Percentiles rank a stretch among this genome's conserved stretches.
Conservation (phyloP, 768 basidiomycete species). For the Mycena haematopus region DNA sequence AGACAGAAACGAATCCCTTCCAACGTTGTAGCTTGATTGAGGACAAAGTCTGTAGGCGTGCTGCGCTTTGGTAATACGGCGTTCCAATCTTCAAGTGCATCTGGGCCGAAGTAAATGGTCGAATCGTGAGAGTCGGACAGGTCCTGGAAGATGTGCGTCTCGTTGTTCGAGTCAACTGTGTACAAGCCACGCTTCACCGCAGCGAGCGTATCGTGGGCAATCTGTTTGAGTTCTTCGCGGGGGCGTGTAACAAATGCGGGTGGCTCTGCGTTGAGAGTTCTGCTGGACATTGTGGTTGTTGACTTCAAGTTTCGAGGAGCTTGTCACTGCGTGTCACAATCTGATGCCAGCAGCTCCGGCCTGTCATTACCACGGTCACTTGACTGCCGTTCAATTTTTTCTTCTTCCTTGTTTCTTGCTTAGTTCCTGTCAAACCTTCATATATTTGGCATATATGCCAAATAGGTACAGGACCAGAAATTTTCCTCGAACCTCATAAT, state of each 20-base stretch:
- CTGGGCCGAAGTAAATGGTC: background rate
- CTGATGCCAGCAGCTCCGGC: no score
- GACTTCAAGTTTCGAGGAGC: no score
- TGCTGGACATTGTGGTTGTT: background rate
- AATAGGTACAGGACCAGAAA: no score
- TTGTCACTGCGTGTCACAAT: no score
- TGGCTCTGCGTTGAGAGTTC: background rate
- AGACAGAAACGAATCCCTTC: background rate
- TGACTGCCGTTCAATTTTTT: no score
- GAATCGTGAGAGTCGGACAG: constrained; percentile 9
- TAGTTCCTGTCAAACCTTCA: no score
- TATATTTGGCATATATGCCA: no score
- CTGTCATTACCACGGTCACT: no score
- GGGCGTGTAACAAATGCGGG: background rate
- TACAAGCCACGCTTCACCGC: constrained; percentile 20
- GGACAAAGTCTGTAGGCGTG: background rate
- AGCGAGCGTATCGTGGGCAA: constrained; percentile 22
- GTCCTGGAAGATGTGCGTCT: constrained; percentile 8
- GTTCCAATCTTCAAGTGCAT: constrained; percentile 2
- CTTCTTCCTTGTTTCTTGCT: no score
- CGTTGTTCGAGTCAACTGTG: background rate
- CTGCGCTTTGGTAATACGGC: background rate
- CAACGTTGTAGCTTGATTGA: background rate
- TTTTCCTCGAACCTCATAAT: no score
- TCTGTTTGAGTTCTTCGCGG: constrained; percentile 22